These are phyloP conservation scores for Aegilops tauschii DNA, from an alignment of 176 grass and related monocot genomes.

Conservation along the genomic window DNA sequence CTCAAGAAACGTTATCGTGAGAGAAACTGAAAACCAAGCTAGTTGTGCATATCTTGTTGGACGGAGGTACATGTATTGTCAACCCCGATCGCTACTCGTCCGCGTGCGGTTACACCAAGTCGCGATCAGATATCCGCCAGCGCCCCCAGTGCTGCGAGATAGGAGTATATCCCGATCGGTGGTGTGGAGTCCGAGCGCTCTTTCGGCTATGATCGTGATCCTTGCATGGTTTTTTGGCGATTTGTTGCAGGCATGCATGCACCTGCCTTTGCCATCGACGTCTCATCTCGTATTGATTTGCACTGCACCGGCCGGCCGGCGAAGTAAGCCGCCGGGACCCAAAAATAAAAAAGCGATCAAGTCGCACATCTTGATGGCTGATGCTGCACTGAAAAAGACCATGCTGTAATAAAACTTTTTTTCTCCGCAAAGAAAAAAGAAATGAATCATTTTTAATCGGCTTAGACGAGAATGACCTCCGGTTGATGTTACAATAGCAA, in stretches of 20 bases:
- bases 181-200: background rate
- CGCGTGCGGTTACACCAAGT: background rate
- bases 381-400: too few relatives aligned
- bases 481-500: too few relatives aligned
- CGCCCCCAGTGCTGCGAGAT: background rate
- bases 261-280: background rate
- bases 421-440: too few relatives aligned
- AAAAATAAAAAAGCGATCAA: too few relatives aligned
- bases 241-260: background rate
- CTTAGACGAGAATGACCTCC: too few relatives aligned
- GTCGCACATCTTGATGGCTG: too few relatives aligned
- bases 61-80: background rate
- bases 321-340: too few relatives aligned
- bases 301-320: too few relatives aligned
- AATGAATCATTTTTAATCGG: too few relatives aligned
- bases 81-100: background rate
- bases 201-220: conserved; percentile 16
- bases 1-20: background rate
- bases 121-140: background rate
- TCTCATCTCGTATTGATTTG: background rate
- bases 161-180: background rate
- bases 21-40: background rate
- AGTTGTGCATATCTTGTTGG: background rate
- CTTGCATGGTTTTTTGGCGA: background rate
- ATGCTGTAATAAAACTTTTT: too few relatives aligned